These are phyloP conservation scores for Aphanomyces euteiches DNA, from an alignment of 352 stramenopile species.

Conservation along the genomic window DNA sequence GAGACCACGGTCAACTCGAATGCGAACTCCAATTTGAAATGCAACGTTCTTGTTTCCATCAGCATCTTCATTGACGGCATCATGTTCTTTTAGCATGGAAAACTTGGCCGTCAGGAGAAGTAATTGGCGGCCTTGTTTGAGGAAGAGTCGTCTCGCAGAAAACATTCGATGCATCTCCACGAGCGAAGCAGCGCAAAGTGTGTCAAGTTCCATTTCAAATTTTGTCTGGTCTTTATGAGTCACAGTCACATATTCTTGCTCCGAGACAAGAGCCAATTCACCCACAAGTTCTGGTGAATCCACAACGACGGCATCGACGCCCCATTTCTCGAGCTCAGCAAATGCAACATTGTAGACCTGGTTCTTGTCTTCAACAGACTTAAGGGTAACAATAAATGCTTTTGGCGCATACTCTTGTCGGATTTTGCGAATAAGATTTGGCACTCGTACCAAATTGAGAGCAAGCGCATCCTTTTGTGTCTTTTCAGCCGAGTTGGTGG, in stretches of 20 bases:
- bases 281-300: not conserved
- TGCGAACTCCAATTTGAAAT: conserved; percentile 74
- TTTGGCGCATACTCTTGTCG: conserved; percentile 74
- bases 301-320: conserved; percentile 57
- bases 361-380: conserved; percentile 46
- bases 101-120: conserved; percentile 79
- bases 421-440: conserved; percentile 74
- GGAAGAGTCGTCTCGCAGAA: conserved; percentile 59
- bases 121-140: conserved; percentile 65
- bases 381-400: conserved; percentile 73
- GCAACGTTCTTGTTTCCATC: conserved; percentile 81
- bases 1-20: conserved; percentile 55
- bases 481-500: conserved; percentile 26
- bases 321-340: conserved; percentile 67
- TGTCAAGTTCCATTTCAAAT: conserved; percentile 57
- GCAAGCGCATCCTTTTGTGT: conserved; percentile 24
- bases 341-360: conserved; percentile 39
- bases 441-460: conserved; percentile 70
- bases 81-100: conserved; percentile 78
- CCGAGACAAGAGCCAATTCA: conserved; percentile 62
- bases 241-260: conserved; percentile 74
- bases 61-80: conserved; percentile 75
- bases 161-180: conserved; percentile 71
- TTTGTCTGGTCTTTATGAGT: conserved; percentile 51
- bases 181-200: conserved; percentile 67